phyloP scores from a whole-genome alignment of 768 basidiomycete genomes.

The Collybia sordida region DNA sequence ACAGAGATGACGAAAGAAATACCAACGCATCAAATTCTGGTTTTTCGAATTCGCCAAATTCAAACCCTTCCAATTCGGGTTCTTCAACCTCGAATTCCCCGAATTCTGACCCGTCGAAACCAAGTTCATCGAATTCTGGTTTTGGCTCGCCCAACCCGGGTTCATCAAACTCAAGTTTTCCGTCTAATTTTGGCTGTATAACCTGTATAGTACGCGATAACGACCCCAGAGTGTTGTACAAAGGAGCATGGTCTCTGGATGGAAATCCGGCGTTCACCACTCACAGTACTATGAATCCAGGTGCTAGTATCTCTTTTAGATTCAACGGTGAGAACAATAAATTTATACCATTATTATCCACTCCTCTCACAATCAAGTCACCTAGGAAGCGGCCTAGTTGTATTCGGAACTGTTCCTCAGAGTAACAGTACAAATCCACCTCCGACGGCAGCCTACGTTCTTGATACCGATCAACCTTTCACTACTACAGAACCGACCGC shows the following conservation, averaged over 20 bases:
- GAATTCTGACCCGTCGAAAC: no score
- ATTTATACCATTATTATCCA: neutral
- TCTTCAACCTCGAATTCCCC: no score
- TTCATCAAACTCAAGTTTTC: neutral
- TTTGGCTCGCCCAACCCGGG: no score
- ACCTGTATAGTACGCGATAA: conserved; percentile 29
- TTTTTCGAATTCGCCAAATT: no score
- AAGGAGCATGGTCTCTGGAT: conserved; percentile 34
- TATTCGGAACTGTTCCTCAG: conserved; percentile 43
- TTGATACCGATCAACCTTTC: conserved; percentile 33
- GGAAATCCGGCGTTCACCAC: conserved; percentile 27
- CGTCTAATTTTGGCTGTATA: neutral
- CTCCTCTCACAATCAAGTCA: neutral
- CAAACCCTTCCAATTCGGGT: no score
- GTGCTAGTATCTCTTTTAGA: conserved; percentile 29
- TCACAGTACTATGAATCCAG: conserved; percentile 31
- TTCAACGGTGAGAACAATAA: conserved; percentile 34
- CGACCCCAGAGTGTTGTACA: conserved; percentile 33
- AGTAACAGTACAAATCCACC: conserved; percentile 33
- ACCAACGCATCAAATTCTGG: no score
- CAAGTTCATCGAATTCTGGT: no score
- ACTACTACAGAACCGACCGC: conserved; percentile 37
- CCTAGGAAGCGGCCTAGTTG: conserved; percentile 45
- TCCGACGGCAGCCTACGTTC: conserved; percentile 37
- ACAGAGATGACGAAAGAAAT: no score